Conservation (phyloP, 176 grass and related monocot genomes). For the Coix lacrymajobi region DNA sequence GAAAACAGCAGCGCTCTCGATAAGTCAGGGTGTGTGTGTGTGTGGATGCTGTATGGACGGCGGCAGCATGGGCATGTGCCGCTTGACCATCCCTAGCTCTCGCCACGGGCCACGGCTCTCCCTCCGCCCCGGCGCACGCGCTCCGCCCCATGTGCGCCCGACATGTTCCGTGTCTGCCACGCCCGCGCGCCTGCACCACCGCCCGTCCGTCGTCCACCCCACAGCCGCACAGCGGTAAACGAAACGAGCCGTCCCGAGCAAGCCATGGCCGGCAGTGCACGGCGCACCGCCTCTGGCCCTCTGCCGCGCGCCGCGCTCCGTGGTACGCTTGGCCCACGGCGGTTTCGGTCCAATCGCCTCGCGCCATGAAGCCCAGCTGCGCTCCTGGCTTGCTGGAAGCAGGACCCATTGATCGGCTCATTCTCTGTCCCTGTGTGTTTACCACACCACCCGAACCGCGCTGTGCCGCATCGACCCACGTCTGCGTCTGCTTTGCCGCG, state of each 20-base stretch:
- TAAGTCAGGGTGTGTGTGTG: not conserved
- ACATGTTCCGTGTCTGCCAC: not conserved
- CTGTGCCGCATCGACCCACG: not conserved
- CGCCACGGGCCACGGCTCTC: not conserved
- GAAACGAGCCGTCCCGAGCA: not conserved
- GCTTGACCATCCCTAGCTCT: not conserved
- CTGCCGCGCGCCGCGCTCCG: not conserved
- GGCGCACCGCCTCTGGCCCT: not conserved
- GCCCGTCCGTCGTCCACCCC: too few species aligned
- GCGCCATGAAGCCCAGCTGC: not conserved
- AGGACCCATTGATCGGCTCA: not conserved
- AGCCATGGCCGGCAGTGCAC: not conserved
- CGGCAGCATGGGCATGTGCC: conserved; percentile 18
- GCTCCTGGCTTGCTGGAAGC: not conserved
- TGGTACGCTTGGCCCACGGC: not conserved
- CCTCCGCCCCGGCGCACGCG: not conserved
- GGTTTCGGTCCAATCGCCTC: not conserved
- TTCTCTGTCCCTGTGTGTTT: too few species aligned
- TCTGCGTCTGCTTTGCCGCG: not conserved
- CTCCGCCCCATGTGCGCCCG: conserved; percentile 23
- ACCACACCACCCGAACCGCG: too few species aligned
- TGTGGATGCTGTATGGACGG: not conserved
- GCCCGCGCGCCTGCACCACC: not conserved
- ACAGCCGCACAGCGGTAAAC: not conserved
- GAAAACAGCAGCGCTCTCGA: not conserved